A percentile compares a stretch with the other conserved stretches of the same genome.
phyloP scores from a whole-genome alignment of 2,329 filamentous ascomycete species.

The Cercospora citrullina region DNA sequence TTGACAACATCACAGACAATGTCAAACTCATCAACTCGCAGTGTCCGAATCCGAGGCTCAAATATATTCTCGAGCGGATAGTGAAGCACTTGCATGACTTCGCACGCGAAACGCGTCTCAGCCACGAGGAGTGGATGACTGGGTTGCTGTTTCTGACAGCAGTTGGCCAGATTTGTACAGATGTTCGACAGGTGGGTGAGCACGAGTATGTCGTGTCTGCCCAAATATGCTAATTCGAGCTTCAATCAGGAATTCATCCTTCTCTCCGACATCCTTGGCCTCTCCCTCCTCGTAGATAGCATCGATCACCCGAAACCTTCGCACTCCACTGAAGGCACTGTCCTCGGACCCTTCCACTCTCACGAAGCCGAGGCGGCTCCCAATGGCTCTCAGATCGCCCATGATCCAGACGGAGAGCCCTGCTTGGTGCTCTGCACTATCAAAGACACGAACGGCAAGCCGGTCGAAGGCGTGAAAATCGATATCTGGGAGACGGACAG shows the following conservation, averaged over 20 bases:
- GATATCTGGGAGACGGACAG: conserved; percentile 86
- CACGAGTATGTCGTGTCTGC: neutral
- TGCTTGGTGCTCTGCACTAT: conserved; percentile 74
- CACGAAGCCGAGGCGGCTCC: conserved; percentile 65
- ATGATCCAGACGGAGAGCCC: conserved; percentile 67
- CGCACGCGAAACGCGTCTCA: conserved; percentile 73
- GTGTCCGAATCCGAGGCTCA: conserved; percentile 63
- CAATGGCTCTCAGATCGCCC: conserved; percentile 64
- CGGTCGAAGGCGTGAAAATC: conserved; percentile 66
- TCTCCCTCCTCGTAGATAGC: conserved; percentile 76
- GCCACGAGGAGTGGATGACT: conserved; percentile 75
- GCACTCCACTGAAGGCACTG: conserved; percentile 71
- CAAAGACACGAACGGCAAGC: conserved; percentile 62
- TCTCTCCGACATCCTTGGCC: conserved; percentile 74
- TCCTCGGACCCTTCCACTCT: conserved; percentile 80
- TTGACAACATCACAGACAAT: conserved; percentile 79
- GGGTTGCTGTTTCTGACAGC: conserved; percentile 70
- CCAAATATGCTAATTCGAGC: neutral
- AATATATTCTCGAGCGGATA: conserved; percentile 70
- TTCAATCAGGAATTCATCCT: conserved; percentile 63
- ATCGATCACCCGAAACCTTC: conserved; percentile 81
- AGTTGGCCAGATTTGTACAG: conserved; percentile 71
- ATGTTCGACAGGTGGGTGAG: conserved; percentile 65
- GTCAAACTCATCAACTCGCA: conserved; percentile 73
- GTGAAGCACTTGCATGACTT: conserved; percentile 81